Base-by-base conservation (phyloP, 2,329 filamentous ascomycete species). In the Talaromyces piceae region DNA sequence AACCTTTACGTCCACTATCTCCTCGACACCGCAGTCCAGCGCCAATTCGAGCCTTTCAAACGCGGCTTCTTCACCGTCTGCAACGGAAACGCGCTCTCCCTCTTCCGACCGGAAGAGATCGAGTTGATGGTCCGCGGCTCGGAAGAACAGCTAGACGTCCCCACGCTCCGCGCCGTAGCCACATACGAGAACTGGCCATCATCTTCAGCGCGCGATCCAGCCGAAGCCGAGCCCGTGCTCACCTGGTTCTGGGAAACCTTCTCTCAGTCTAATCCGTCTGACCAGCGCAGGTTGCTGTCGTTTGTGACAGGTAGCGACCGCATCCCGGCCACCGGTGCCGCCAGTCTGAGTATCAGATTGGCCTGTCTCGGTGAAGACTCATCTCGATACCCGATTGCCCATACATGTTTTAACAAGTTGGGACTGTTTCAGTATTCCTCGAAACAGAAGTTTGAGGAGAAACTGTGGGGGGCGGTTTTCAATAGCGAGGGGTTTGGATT, bases 11-110 rank as follows among this genome's bases (percentile, higher is more conserved):
- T 95, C 8, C 81, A 83, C 33, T 87, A 91, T 64, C 67, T 91
- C 8, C 80, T 96, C 9, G 89, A 95, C 60, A 83, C 78, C 5
- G 80, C 87, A 1, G 86, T 95, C 1, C 74, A 80, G 33, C 80
- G 88, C 37, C 90, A 95, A 63, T 96, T 94, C 57, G 89, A 95
- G 64, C 90, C 91, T 0, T 96, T 96, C 76, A 93, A 93, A 65
- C 82, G 90, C 50, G 91, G 91, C 1, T 96, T 96, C 69, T 96
- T 89, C 66, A 94, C 87, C 0, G 88, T 95, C 25, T 95, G 89
- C 63, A 87, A 86, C 30, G 88, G 90, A 30, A 95, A 93, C 63
- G 90, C 91, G 0, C 75, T 95, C 30, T 88, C 86, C 1, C 78
- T 96, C 2, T 95, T 95, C 67, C 81, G 88, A 13, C 86, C 91